Conservation (phyloP, 2,329 filamentous ascomycete species). For the Dactylonectria estremocensis region DNA sequence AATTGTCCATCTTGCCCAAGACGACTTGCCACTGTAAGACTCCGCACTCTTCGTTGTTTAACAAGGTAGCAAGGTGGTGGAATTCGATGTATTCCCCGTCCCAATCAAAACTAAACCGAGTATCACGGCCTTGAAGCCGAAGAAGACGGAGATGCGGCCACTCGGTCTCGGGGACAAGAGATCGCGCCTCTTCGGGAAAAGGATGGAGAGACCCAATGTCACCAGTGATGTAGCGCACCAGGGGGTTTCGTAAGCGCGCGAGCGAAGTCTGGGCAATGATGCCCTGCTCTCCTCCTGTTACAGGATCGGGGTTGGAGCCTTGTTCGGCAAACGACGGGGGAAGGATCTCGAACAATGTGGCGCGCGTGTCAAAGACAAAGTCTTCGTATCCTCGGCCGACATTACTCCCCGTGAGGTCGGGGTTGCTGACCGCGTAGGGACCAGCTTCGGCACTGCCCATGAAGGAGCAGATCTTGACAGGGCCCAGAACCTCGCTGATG, state of each 20-base stretch:
- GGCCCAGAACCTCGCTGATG: constrained; percentile 50
- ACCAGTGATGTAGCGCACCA: constrained; percentile 61
- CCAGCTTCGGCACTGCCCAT: constrained; percentile 61
- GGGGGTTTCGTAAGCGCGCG: constrained; percentile 58
- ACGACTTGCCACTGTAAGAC: constrained; percentile 62
- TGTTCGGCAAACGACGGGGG: constrained; percentile 39
- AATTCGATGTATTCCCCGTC: constrained; percentile 58
- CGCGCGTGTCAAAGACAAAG: constrained; percentile 57
- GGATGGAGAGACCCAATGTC: constrained; percentile 59
- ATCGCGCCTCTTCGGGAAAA: constrained; percentile 42
- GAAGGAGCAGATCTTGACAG: constrained; percentile 56
- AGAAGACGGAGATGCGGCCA: constrained; percentile 52
- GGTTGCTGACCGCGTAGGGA: constrained; percentile 54
- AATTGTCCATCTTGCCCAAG: constrained; percentile 47
- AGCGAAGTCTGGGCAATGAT: constrained; percentile 60
- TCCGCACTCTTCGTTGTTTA: constrained; percentile 44
- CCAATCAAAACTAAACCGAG: constrained; percentile 61
- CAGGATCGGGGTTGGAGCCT: background rate
- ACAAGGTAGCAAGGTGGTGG: constrained; percentile 42
- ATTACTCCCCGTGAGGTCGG: constrained; percentile 46
- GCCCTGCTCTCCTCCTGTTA: constrained; percentile 54
- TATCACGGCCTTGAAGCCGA: constrained; percentile 59
- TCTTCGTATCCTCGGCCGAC: constrained; percentile 41
- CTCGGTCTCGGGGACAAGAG: constrained; percentile 39
- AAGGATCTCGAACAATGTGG: constrained; percentile 56